These are phyloP conservation scores for Rhizoctonia solani DNA, from an alignment of 1,284 basidiomycete species.

Conservation along the genomic window DNA sequence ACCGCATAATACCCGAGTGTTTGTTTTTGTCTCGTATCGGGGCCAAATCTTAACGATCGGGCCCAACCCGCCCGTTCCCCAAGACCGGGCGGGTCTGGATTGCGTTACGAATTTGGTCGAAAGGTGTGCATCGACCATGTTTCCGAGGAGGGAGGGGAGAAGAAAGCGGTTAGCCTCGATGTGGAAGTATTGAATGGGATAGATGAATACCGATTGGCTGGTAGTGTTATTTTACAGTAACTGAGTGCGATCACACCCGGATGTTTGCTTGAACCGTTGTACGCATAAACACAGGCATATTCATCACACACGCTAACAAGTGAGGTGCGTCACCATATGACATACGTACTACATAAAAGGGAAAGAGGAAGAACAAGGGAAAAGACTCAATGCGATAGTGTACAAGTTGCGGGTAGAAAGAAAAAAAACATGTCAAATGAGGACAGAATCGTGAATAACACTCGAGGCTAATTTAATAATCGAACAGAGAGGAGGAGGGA, in stretches of 20 bases:
- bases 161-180: no score
- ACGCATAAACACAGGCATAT: neutral
- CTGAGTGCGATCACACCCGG: neutral
- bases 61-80: no score
- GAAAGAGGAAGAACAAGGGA: neutral
- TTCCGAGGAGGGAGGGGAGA: no score
- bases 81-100: no score
- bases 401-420: conserved; percentile 20
- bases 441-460: conserved; percentile 26
- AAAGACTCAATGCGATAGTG: neutral
- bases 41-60: no score
- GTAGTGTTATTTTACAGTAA: neutral
- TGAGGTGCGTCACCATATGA: conserved; percentile 19
- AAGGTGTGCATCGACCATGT: no score
- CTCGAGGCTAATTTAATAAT: conserved; percentile 32
- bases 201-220: neutral
- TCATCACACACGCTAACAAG: neutral
- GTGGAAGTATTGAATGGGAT: no score
- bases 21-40: no score
- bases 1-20: no score
- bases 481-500: neutral
- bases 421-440: conserved; percentile 1
- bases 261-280: no score
- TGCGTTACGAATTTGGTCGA: no score
- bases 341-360: conserved; percentile 33